Evolutionary conservation across 108 stramenopile genomes (phyloP), one percentile per base, ranked within the genome.

Genomic region (Nannochloropsis gaditana): DNA sequence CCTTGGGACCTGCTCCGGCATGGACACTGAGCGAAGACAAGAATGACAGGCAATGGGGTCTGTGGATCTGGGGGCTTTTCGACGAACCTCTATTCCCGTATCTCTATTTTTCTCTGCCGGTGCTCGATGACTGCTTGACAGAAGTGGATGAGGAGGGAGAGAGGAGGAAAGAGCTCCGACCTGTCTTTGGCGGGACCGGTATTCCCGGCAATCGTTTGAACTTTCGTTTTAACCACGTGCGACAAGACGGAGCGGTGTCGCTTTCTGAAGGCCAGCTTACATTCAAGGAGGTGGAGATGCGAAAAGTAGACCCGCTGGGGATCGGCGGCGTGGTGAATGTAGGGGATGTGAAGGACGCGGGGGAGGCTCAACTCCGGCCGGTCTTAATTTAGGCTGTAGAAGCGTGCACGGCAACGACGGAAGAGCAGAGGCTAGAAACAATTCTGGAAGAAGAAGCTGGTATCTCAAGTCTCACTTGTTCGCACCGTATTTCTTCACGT

Each of bases 1-100:
- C 59, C 15, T 8, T 73, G 59, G 8, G 19, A n/a, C 59, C 59
- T n/a, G 4, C 59, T n/a, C 59, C 59, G 8, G 59, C 59, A 73
- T 73, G 59, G 59, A 73, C 59, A 4, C 59, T 73, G 19, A 73
- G 59, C 59, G 59, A 73, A n/a, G 59, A 73, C n/a, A 73, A 73
- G n/a, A n/a, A 73, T n/a, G 59, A 73, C n/a, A 73, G 59, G 59
- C 59, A 73, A 73, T 73, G 59, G 59, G 59, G 59, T 8, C 59
- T 73, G 59, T 73, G 59, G 59, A 73, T 73, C 4, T 73, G 59
- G 59, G 59, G 59, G 3, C 59, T 73, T n/a, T 73, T 73, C 59
- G 59, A 15, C 59, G 59, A 73, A n/a, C 59, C 59, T 15, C 59
- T 73, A 3, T 73, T 73, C n/a, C 59, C 59, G 19, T 73, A 73